A percentile compares a stretch with the other conserved stretches of the same genome.
phyloP scores from a whole-genome alignment of 2,329 filamentous ascomycete species.

The Ascosphaera apis region DNA sequence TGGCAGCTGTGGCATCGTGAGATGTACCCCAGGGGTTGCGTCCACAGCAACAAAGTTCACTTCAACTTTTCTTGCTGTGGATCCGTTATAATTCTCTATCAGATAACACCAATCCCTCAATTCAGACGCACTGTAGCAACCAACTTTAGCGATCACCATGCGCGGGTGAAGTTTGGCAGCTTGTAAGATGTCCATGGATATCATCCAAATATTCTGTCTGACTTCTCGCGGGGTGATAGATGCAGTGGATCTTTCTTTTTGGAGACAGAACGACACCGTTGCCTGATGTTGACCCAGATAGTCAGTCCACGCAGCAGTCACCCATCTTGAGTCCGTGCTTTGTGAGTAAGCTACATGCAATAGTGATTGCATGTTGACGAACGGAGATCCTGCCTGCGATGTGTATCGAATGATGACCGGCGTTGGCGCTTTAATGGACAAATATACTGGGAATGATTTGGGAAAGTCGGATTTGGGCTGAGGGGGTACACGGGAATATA shows the following conservation, averaged over 20 bases:
- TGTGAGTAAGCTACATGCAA: constrained; percentile 36
- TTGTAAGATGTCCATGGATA: constrained; percentile 31
- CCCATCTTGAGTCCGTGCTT: constrained; percentile 32
- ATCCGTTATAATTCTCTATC: constrained; percentile 17
- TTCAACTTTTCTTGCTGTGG: constrained; percentile 13
- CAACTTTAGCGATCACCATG: constrained; percentile 29
- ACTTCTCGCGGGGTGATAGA: constrained; percentile 23
- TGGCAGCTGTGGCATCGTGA: constrained; percentile 13
- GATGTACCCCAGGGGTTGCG: constrained; percentile 13
- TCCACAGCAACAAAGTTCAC: constrained; percentile 15
- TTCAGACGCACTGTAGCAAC: constrained; percentile 28
- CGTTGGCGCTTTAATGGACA: constrained; percentile 30
- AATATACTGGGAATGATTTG: constrained; percentile 21
- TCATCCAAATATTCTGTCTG: constrained; percentile 33
- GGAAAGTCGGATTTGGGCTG: constrained; percentile 9
- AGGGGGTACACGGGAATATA: constrained; percentile 34
- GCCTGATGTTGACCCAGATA: constrained; percentile 30
- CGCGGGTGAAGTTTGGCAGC: constrained; percentile 30
- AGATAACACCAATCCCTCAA: constrained; percentile 18
- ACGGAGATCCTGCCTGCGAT: constrained; percentile 28
- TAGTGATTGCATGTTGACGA: constrained; percentile 10
- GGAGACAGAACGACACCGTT: constrained; percentile 30
- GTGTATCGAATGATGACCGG: constrained; percentile 31
- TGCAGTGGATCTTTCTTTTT: constrained; percentile 14
- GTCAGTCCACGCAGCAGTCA: constrained; percentile 37